A percentile compares a stretch with the other conserved stretches of the same genome.
These are phyloP conservation scores for Beta corolliflora DNA, from an alignment of 179 eudicot species.

Conservation along the genomic window DNA sequence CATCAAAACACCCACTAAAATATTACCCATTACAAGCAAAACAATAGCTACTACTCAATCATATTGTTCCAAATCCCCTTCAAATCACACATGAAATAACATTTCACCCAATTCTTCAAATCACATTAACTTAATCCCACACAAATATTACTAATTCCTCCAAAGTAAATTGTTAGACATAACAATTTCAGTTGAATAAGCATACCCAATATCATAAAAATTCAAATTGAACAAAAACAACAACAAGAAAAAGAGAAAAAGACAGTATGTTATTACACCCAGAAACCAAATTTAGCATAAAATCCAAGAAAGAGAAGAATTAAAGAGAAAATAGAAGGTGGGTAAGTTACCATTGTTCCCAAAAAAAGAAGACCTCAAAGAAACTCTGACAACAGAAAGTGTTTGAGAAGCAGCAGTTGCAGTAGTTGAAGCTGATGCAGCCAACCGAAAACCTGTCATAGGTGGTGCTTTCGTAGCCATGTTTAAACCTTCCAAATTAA, in stretches of 20 bases:
- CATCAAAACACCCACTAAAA: background rate
- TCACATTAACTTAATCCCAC: background rate
- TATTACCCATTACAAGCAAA: too few species aligned
- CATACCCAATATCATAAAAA: background rate
- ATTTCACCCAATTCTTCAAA: background rate
- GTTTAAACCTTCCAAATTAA: background rate
- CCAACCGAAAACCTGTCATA: slow-evolving; percentile 36
- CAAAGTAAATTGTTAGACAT: background rate
- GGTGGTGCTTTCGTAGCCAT: slow-evolving; percentile 31
- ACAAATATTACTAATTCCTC: background rate
- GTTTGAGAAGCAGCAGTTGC: slow-evolving; percentile 36
- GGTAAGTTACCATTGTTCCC: slow-evolving; percentile 41
- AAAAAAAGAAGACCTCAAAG: slow-evolving; percentile 37
- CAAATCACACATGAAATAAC: background rate
- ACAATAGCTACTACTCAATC: background rate
- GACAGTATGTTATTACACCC: slow-evolving; percentile 11
- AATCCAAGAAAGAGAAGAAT: background rate
- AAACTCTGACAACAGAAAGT: slow-evolving; percentile 34
- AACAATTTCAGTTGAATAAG: background rate
- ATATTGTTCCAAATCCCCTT: too few species aligned
- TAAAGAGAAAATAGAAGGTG: slow-evolving; percentile 4
- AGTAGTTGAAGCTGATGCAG: slow-evolving; percentile 29
- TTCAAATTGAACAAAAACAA: background rate
- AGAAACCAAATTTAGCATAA: slow-evolving; percentile 20
- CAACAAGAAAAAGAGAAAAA: background rate